A percentile compares a stretch with the other conserved stretches of the same genome.
Conservation (phyloP, 805 yeast genomes). For the Wickerhamomyces canadensis region DNA sequence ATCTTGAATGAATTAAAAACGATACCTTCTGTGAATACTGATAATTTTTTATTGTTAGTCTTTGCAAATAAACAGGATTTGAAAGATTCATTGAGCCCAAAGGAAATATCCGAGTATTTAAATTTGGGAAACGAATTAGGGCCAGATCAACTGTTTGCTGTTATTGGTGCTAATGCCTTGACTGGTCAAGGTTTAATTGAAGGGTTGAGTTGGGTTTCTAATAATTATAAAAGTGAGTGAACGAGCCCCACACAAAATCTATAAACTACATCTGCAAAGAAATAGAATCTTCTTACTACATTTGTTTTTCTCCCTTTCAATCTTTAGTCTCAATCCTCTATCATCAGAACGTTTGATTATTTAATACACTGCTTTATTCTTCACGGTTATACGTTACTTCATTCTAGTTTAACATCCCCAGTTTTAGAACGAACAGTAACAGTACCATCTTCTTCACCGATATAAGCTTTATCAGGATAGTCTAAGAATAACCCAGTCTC, state of each 20-base stretch:
- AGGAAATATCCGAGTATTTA: constrained; percentile 71
- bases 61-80: constrained; percentile 95
- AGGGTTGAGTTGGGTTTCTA: constrained; percentile 81
- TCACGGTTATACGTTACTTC: no score
- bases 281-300: not conserved
- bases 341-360: no score
- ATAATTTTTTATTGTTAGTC: constrained; percentile 71
- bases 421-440: constrained; percentile 31
- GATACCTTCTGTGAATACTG: constrained; percentile 39
- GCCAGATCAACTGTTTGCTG: constrained; percentile 79
- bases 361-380: no score
- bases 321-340: not conserved
- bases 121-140: constrained; percentile 52
- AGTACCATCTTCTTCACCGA: constrained; percentile 80
- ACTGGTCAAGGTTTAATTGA: constrained; percentile 89
- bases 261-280: not conserved
- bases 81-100: constrained; percentile 82
- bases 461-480: constrained; percentile 72
- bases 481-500: constrained; percentile 87
- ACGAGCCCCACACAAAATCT: not conserved
- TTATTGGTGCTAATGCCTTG: constrained; percentile 84
- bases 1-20: constrained; percentile 74
- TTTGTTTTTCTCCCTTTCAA: not conserved
- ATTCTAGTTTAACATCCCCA: constrained; percentile 15
- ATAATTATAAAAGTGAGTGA: constrained; percentile 37